Evolutionary conservation across 202 grass and related monocot genomes (phyloP), one percentile per base, ranked within the genome.

Genomic region (Panicum hallii): DNA sequence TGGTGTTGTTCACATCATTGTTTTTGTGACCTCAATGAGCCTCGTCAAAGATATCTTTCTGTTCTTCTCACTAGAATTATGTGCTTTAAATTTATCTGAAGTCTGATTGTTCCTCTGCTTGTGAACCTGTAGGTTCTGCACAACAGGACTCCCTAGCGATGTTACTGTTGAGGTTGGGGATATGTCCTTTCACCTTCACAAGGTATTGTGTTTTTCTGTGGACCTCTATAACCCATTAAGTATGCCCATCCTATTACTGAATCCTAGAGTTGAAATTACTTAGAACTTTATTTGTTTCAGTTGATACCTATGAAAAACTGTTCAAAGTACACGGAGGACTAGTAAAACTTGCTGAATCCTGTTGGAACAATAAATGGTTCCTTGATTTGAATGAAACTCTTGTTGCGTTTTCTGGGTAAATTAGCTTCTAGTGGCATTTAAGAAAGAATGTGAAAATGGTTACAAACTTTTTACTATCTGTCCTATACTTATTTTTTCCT

Each of bases 171-270:
- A 98, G 85, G 91, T 93, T 87, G 89, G 87, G 65, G 91, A 90
- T 50, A 95, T 95, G 89, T 90, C 87, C 75, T 98, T 98, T 80
- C 95, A 95, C 77, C 95, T 98, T 82, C 95, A 98, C 67, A 98
- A 98, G 95, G 95, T 98, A 82, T 81, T 52, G 1, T 54, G 34
- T 36, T 32, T 75, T 83, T 83, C 23, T 70, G 5, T 53, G 16
- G 67, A 28, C 75, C 0, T 10, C 5, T 87, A 55, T 45, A 75
- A 61, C 49, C 73, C 41, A 14, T 74, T 47, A 48, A 64, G 22
- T 28, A 49, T 64, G 58, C 2, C 15, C 55, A 16, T 19, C 43
- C 22, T 34, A 17, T 87, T 68, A 42, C 30, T 60, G 72, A 32
- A 50, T 11, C 60, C 20, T 75, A 76, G 15, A 85, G 63, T 15